Percentiles rank a stretch among this genome's conserved stretches.
Evolutionary conservation across 75 land plant genomes (phyloP).

Genomic region (Cupressus sempervirens): DNA sequence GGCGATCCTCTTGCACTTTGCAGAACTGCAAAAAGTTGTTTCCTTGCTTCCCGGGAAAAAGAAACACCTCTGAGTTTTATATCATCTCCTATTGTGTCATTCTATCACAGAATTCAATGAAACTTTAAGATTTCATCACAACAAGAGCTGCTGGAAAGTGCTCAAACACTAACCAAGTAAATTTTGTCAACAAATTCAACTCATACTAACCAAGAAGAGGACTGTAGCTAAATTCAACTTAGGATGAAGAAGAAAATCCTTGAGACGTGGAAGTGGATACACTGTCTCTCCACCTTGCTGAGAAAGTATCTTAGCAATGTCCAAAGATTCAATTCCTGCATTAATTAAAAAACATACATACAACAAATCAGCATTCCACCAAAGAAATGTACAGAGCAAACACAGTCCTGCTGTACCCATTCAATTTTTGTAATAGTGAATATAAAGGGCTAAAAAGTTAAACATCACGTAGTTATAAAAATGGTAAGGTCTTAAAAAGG

Average conservation of each 20-base stretch:
- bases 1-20: slow-evolving; percentile 99
- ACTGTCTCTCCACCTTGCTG: slow-evolving; percentile 81
- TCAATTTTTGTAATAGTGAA: not conserved
- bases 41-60: slow-evolving; percentile 87
- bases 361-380: not conserved
- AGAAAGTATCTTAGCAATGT: slow-evolving; percentile 74
- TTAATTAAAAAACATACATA: slow-evolving; percentile 11
- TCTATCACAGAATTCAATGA: slow-evolving; percentile 24
- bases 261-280: slow-evolving; percentile 83
- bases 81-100: slow-evolving; percentile 47
- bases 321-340: slow-evolving; percentile 82
- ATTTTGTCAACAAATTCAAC: not conserved
- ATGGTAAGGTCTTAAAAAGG: not conserved
- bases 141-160: not conserved
- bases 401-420: not conserved
- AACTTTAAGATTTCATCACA: slow-evolving; percentile 1
- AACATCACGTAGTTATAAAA: not conserved
- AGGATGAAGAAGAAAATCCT: slow-evolving; percentile 74
- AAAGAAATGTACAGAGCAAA: not conserved
- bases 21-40: slow-evolving; percentile 91
- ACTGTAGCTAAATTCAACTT: slow-evolving; percentile 85
- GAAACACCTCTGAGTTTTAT: slow-evolving; percentile 57
- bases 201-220: slow-evolving; percentile 71
- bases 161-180: not conserved
- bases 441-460: not conserved